Percentiles rank a stretch among this genome's conserved stretches.
Evolutionary conservation across 768 basidiomycete genomes (phyloP).

Genomic region (Tulasnella sp.): DNA sequence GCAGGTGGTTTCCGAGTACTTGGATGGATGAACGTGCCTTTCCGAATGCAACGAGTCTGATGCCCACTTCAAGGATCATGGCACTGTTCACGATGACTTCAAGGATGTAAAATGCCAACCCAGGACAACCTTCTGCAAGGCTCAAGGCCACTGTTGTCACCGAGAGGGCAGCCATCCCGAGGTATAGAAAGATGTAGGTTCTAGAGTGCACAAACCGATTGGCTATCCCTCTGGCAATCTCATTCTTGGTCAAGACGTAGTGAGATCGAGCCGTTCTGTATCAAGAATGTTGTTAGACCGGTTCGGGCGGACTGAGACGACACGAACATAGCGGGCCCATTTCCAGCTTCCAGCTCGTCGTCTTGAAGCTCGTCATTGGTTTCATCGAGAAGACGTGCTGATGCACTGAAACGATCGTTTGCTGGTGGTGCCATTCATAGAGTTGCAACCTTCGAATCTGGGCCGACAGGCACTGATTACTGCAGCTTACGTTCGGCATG

Average conservation of each 20-base stretch:
- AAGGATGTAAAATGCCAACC: constrained; percentile 74
- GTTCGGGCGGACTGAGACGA: too few species aligned
- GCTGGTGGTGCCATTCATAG: too few species aligned
- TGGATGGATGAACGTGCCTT: too few species aligned
- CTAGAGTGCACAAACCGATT: constrained; percentile 84
- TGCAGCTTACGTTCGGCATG: too few species aligned
- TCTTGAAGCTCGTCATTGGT: neutral
- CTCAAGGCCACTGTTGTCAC: constrained; percentile 77
- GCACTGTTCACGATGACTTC: constrained; percentile 79
- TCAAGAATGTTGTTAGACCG: too few species aligned
- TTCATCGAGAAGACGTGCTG: neutral
- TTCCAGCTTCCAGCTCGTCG: neutral
- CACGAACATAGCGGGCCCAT: neutral
- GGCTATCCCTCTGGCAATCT: constrained; percentile 50
- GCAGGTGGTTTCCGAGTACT: constrained; percentile 25
- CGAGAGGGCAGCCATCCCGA: constrained; percentile 77
- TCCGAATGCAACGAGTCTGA: constrained; percentile 88
- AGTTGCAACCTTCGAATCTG: too few species aligned
- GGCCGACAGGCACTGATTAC: too few species aligned
- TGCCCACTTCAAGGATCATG: constrained; percentile 89
- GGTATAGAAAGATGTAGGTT: constrained; percentile 77
- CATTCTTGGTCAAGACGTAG: constrained; percentile 4
- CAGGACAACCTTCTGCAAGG: constrained; percentile 73
- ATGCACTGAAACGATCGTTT: neutral
- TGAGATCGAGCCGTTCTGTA: too few species aligned